Evolutionary conservation across 1,139 yeast species (phyloP).

Genomic region (Lodderomyces pseudojiufengensis): DNA sequence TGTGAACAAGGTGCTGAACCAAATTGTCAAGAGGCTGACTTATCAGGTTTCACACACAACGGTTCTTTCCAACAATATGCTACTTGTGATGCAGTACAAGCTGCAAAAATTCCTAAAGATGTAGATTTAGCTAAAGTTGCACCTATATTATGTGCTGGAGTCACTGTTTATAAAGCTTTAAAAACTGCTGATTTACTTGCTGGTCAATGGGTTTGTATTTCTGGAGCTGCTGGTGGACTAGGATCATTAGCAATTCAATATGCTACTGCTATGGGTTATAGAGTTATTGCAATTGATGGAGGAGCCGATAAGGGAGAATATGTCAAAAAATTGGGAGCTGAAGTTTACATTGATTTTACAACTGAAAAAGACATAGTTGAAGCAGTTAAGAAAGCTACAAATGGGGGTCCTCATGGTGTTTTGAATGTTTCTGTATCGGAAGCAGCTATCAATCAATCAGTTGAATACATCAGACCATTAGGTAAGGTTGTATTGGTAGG

Average conservation of each 20-base stretch:
- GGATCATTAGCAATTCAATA: conserved; percentile 74
- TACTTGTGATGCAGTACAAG: conserved; percentile 82
- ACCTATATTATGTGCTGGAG: conserved; percentile 81
- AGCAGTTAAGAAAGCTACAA: conserved; percentile 56
- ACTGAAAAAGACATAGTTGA: conserved; percentile 52
- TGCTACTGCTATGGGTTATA: conserved; percentile 70
- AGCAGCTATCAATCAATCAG: conserved; percentile 60
- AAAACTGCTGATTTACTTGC: conserved; percentile 62
- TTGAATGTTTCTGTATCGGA: conserved; percentile 73
- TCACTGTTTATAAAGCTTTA: conserved; percentile 74
- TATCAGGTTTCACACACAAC: conserved; percentile 76
- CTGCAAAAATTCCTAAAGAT: conserved; percentile 69
- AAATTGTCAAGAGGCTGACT: conserved; percentile 63
- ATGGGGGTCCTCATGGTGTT: conserved; percentile 78
- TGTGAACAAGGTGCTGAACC: conserved; percentile 65
- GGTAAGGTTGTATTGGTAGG: conserved; percentile 76
- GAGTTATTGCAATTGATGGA: conserved; percentile 74
- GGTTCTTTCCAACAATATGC: conserved; percentile 82
- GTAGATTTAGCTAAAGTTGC: conserved; percentile 71
- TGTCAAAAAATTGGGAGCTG: conserved; percentile 61
- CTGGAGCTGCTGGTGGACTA: conserved; percentile 80
- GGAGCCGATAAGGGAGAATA: conserved; percentile 63
- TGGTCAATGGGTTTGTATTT: conserved; percentile 74
- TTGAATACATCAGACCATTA: conserved; percentile 59
- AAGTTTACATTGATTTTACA: conserved; percentile 62